Evolutionary conservation across 495 filamentous ascomycete genomes (phyloP).

Genomic region (Xylaria telfairii): DNA sequence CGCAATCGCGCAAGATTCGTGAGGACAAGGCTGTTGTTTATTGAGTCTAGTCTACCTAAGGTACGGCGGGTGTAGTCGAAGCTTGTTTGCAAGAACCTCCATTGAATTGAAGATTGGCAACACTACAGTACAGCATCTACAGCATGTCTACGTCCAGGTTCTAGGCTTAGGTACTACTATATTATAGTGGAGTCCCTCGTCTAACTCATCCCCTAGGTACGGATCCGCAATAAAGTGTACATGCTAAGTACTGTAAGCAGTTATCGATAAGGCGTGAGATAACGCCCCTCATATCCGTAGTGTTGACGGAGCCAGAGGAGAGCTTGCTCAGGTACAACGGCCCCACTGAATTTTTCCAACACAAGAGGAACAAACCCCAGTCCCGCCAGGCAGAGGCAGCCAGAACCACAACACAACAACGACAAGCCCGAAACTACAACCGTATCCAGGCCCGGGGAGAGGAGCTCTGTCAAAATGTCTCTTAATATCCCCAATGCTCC

Average conservation of each 20-base stretch:
- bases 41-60: constrained; percentile 12
- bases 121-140: no score
- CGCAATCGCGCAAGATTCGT: neutral
- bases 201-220: no score
- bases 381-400: constrained; percentile 1
- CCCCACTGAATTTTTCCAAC: constrained; percentile 28
- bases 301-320: no score
- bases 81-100: neutral
- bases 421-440: constrained; percentile 21
- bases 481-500: constrained; percentile 92
- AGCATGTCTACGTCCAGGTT: no score
- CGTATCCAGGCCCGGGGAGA: constrained; percentile 10
- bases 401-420: constrained; percentile 9
- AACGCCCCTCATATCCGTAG: no score
- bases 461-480: constrained; percentile 70
- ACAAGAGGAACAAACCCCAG: constrained; percentile 5
- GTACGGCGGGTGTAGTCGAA: constrained; percentile 5
- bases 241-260: no score
- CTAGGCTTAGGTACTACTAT: no score
- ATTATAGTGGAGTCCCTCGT: no score
- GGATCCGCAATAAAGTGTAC: no score
- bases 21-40: constrained; percentile 9
- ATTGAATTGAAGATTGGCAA: constrained; percentile 1
- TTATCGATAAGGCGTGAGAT: constrained; percentile 2
- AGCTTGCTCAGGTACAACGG: neutral